Evolutionary conservation across 805 yeast genomes (phyloP), one percentile per base, ranked within the genome.

Genomic region (Komagataella pseudopastoris): DNA sequence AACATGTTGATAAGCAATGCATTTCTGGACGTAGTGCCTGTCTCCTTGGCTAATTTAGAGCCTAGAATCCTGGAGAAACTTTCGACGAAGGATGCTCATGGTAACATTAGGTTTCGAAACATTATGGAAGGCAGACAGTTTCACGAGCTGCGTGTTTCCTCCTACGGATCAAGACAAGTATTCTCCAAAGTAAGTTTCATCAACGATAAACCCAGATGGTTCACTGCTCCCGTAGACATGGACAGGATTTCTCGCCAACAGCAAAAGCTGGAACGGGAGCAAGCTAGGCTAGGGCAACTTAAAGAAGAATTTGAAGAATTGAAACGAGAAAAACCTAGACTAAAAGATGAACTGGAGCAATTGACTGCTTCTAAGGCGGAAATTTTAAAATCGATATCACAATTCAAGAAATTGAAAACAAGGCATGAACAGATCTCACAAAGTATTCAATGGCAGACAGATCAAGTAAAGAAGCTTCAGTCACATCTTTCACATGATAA

Each of bases 1-100:
- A 72, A 74, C 51, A 88, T 85, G 88, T 71, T 90, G 36, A 80
- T 85, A 56, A 81, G 77, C 54, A 66, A 66, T 44, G 71, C 75
- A 47, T 64, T 68, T 44, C 62, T 80, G 16, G 73, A 79, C 55
- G 62, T 64, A 51, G 77, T 87, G 24, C 96, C 97, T 0, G 81
- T 84, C 5, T 61, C 86, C 0, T 64, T 68, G 14, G 66, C 61
- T n/a, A 75, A 72, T 2, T 61, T 83, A 44, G 58, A 71, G 7
- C 65, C 66, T 7, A 56, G 60, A 4, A 76, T 76, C 54, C 63
- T 72, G 43, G 59, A 62, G 20, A 14, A 22, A 2, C 56, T 74
- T 6, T 66, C 69, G 16, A 55, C 51, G 47, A 72, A 70, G 4
- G 66, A 63, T 43, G 51, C 51, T 2, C 62, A 64, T 43, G 80